Conservation (phyloP, 495 filamentous ascomycete species). For the Aspergillus leporis region DNA sequence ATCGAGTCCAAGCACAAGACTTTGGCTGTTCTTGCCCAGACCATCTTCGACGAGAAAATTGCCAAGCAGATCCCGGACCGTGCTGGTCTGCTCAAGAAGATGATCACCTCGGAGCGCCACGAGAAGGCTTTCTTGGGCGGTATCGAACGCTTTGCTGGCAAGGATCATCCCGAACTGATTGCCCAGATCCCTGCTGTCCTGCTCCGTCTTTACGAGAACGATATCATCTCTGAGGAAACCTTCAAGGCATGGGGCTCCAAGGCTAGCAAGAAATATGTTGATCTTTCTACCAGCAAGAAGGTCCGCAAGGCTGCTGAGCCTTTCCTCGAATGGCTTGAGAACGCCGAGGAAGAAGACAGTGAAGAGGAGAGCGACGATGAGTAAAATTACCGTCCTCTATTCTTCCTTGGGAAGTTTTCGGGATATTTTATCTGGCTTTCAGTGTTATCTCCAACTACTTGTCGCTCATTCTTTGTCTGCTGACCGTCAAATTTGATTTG, state of each 20-base stretch:
- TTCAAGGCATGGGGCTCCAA: slow-evolving; percentile 89
- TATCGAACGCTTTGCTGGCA: slow-evolving; percentile 87
- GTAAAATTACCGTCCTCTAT: slow-evolving; percentile 16
- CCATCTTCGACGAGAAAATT: slow-evolving; percentile 89
- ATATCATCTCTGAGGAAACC: slow-evolving; percentile 82
- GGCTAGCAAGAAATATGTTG: slow-evolving; percentile 97
- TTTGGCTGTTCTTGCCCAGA: slow-evolving; percentile 86
- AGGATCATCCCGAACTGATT: slow-evolving; percentile 76
- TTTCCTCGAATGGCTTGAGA: slow-evolving; percentile 92
- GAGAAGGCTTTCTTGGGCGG: slow-evolving; percentile 98
- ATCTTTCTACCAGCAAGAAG: slow-evolving; percentile 85
- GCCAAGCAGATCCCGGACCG: slow-evolving; percentile 80
- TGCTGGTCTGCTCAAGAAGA: slow-evolving; percentile 83
- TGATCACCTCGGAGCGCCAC: slow-evolving; percentile 87
- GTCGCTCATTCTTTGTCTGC: slow-evolving; percentile 9
- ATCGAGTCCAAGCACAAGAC: slow-evolving; percentile 96
- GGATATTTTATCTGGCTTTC: slow-evolving; percentile 3
- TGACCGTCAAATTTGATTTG: neutral
- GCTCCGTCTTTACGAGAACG: slow-evolving; percentile 81
- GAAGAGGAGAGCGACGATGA: slow-evolving; percentile 61
- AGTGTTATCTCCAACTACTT: slow-evolving; percentile 6
- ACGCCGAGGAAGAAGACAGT: slow-evolving; percentile 81
- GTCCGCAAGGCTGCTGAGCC: slow-evolving; percentile 91
- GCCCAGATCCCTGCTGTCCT: slow-evolving; percentile 81
- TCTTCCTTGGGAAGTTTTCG: neutral